phyloP scores from a whole-genome alignment of 306 rosid species.

The Glycine latifolia region DNA sequence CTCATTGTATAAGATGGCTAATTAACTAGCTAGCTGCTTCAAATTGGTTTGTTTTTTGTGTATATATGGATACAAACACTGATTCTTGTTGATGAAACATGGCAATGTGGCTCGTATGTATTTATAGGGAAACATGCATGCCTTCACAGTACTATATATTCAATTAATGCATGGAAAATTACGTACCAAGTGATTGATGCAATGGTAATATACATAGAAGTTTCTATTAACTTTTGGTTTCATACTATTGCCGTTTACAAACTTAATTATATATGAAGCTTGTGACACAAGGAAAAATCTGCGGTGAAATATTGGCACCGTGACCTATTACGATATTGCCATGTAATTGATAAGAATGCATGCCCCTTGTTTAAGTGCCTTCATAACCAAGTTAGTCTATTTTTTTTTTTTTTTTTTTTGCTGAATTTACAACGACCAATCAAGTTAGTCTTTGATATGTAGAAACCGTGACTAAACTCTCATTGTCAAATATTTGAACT shows the following conservation, averaged over 20 bases:
- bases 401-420: too few relatives aligned
- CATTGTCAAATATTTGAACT: not conserved
- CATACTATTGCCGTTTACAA: not conserved
- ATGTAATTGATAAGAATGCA: not conserved
- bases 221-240: not conserved
- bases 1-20: not conserved
- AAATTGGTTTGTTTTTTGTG: not conserved
- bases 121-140: not conserved
- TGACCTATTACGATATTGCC: not conserved
- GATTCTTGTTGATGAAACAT: not conserved
- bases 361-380: not conserved
- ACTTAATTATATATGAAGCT: too few relatives aligned
- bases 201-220: not conserved
- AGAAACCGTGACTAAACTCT: not conserved
- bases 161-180: slow-evolving; percentile 2
- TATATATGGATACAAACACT: too few relatives aligned
- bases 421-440: too few relatives aligned
- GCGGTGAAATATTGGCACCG: not conserved
- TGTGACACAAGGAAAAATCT: not conserved
- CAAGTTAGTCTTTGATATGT: not conserved
- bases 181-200: not conserved
- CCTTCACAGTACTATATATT: not conserved
- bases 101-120: not conserved
- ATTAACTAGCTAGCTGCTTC: not conserved
- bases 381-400: not conserved